phyloP scores from a whole-genome alignment of 1,284 basidiomycete species.

The Melampsora americana region DNA sequence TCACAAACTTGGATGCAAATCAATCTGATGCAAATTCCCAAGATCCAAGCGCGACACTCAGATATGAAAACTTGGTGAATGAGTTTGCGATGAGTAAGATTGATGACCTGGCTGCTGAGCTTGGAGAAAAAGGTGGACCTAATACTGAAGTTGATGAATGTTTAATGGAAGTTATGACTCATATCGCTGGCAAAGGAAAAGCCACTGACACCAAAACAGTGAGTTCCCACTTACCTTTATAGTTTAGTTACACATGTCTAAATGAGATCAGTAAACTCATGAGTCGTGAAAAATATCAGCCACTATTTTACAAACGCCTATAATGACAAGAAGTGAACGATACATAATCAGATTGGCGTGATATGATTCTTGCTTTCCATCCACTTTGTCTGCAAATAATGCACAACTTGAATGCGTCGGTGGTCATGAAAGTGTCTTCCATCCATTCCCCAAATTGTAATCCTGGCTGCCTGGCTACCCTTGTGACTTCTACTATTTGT shows the following conservation, averaged over 20 bases:
- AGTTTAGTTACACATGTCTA: neutral
- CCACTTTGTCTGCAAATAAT: neutral
- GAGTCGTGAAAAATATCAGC: neutral
- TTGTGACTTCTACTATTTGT: neutral
- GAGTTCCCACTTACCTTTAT: neutral
- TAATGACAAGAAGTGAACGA: neutral
- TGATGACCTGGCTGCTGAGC: slow-evolving; percentile 22
- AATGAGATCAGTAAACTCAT: neutral
- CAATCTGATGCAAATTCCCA: neutral
- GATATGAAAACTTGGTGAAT: slow-evolving; percentile 26
- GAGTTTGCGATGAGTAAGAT: slow-evolving; percentile 20
- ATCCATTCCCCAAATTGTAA: neutral
- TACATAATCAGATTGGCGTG: neutral
- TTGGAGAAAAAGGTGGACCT: slow-evolving; percentile 23
- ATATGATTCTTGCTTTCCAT: neutral
- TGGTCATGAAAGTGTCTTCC: neutral
- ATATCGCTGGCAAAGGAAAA: slow-evolving; percentile 21
- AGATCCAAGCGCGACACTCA: neutral
- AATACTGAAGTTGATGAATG: slow-evolving; percentile 24
- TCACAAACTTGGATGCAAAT: neutral
- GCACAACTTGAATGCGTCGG: neutral
- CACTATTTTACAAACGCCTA: neutral
- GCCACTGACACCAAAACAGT: slow-evolving; percentile 18
- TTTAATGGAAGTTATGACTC: slow-evolving; percentile 26
- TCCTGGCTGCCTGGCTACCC: neutral